Evolutionary conservation across 2,329 filamentous ascomycete species (phyloP), one percentile per base, ranked within the genome.

Genomic region (Harringtonia lauricola): DNA sequence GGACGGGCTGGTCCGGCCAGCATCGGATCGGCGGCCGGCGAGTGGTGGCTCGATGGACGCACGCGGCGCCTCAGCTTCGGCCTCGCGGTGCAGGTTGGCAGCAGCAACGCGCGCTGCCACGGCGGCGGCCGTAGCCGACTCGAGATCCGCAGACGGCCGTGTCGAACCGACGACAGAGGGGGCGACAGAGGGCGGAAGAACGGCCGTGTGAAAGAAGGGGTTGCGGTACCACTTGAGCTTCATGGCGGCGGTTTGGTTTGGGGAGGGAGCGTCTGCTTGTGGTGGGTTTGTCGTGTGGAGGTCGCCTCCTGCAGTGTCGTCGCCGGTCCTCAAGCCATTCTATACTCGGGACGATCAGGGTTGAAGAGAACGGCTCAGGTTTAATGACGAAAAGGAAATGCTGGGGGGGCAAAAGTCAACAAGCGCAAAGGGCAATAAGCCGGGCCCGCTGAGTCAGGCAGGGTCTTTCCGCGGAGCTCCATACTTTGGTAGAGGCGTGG

Each of bases 151-250:
- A 3, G 51, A 52, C 15, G 45, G 47, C 31, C 49, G 49, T 8
- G 42, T 41, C 3, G 44, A 50, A 1, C 45, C 24, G 36, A 40
- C 17, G 5, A 44, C 41, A 3, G 49, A 50, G 29, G 50, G 50
- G 7, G 47, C 49, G 14, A 48, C 50, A 1, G 50, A 51, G 17
- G 49, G 47, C 46, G 48, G 49, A 44, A 50, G 47, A 39, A 50
- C 51, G 10, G 47, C 43, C 39, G 51, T 48, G 39, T 53, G 45
- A 45, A 51, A 53, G 19, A 53, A 51, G 42, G 49, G 51, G 30
- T 53, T 53, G 10, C 49, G 46, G 36, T 52, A 47, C 51, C 51
- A 53, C 37, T 43, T n/a, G n/a, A n/a, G n/a, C n/a, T n/a, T 49
- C 51, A 53, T 53, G 8, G 38, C 41, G 26, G 30, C 12, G 30